phyloP scores from a whole-genome alignment of 345 rosid genomes.

The Sisymbrium irio region DNA sequence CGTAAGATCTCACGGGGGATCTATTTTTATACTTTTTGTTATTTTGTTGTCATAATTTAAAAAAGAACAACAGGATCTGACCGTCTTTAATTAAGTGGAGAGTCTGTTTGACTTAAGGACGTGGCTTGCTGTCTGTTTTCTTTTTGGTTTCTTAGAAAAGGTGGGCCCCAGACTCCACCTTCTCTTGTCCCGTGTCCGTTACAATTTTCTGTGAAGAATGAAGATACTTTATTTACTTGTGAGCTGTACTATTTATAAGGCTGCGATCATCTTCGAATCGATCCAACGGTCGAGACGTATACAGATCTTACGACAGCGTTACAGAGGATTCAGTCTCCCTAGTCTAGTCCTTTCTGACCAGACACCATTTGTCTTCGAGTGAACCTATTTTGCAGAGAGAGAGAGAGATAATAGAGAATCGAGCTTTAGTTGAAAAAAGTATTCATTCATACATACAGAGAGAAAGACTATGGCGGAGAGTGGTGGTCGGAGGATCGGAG shows the following conservation, averaged over 20 bases:
- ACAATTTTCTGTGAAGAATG: neutral
- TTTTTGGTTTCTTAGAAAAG: neutral
- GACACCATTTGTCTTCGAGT: slow-evolving; percentile 4
- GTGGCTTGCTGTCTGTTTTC: slow-evolving; percentile 1
- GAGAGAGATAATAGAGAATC: slow-evolving; percentile 5
- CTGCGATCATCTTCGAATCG: neutral
- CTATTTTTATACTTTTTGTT: neutral
- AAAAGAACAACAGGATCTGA: neutral
- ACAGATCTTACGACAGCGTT: neutral
- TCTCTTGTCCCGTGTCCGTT: slow-evolving; percentile 18
- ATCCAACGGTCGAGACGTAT: slow-evolving; percentile 8
- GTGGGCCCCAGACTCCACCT: slow-evolving; percentile 8
- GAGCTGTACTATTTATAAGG: slow-evolving; percentile 4
- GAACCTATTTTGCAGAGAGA: neutral
- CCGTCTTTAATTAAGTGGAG: neutral
- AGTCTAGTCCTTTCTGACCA: neutral
- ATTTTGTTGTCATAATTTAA: neutral
- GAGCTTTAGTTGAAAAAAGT: neutral
- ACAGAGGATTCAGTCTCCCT: neutral
- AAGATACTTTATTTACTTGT: slow-evolving; percentile 2
- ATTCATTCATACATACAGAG: neutral
- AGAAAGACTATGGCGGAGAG: slow-evolving; percentile 44
- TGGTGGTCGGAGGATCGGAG: slow-evolving; percentile 60
- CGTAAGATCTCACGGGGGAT: neutral
- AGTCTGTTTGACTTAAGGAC: neutral